Conservation (phyloP, 495 filamentous ascomycete genomes). For the Cairneyella variabilis region DNA sequence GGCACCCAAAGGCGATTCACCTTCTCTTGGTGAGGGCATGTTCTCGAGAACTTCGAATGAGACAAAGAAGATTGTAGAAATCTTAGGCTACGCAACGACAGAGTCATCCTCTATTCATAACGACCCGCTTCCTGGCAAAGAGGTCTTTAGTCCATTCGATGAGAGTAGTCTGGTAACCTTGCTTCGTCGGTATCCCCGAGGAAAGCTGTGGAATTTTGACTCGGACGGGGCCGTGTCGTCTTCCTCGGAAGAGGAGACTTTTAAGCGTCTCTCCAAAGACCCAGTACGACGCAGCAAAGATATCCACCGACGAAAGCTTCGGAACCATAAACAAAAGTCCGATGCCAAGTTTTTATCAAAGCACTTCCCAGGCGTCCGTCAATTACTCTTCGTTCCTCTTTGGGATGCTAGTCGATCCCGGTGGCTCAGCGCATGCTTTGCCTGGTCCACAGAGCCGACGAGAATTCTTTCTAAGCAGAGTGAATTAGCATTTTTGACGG, state of each 20-base stretch:
- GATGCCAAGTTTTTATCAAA: conserved; percentile 19
- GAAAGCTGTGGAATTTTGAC: conserved; percentile 56
- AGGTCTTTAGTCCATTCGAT: conserved; percentile 15
- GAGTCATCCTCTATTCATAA: conserved; percentile 23
- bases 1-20: background rate
- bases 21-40: background rate
- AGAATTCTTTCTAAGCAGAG: conserved; percentile 41
- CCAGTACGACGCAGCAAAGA: conserved; percentile 6
- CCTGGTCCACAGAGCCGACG: conserved; percentile 50
- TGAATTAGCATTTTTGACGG: conserved; percentile 40
- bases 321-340: conserved; percentile 14
- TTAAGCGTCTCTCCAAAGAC: background rate
- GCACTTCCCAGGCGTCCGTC: conserved; percentile 47
- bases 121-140: conserved; percentile 14
- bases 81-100: conserved; percentile 35
- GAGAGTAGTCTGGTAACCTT: conserved; percentile 31
- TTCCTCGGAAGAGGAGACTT: conserved; percentile 20
- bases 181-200: conserved; percentile 55
- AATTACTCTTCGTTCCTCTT: conserved; percentile 56
- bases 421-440: conserved; percentile 67
- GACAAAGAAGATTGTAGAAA: conserved; percentile 12
- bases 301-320: background rate
- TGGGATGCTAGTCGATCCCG: conserved; percentile 65
- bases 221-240: conserved; percentile 31
- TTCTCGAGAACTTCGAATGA: conserved; percentile 13